Evolutionary conservation across 1,284 basidiomycete genomes (phyloP).

Genomic region (Microbotryum lychnidis-dioicae): DNA sequence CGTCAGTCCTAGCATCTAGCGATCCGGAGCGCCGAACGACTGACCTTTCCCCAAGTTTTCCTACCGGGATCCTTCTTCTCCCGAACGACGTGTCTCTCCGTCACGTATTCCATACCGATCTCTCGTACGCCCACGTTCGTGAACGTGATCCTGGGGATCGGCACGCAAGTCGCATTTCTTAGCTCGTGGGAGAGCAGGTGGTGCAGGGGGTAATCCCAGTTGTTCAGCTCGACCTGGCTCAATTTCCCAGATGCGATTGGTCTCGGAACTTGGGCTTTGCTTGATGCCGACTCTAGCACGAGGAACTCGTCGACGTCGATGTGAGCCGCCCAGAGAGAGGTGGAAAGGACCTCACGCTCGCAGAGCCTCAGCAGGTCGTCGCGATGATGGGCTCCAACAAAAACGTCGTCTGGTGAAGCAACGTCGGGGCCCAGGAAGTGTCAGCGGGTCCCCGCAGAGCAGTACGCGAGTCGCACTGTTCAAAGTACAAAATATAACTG

Average conservation of each 20-base stretch:
- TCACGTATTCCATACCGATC: conserved; percentile 2
- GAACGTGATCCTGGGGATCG: conserved; percentile 18
- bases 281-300: conserved; percentile 18
- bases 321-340: conserved; percentile 17
- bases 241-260: neutral
- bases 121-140: conserved; percentile 18
- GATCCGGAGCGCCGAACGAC: neutral
- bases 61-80: neutral
- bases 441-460: neutral
- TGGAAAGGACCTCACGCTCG: conserved; percentile 16
- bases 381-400: conserved; percentile 17
- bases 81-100: conserved; percentile 11
- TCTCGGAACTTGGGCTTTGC: conserved; percentile 6
- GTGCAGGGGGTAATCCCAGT: conserved; percentile 18
- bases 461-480: neutral
- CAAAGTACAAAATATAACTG: neutral
- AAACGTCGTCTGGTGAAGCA: conserved; percentile 7
- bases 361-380: conserved; percentile 18
- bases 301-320: conserved; percentile 30
- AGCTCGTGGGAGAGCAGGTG: conserved; percentile 1
- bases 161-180: conserved; percentile 16
- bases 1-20: no score
- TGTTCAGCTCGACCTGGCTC: no score
- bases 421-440: neutral
- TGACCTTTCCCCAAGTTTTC: conserved; percentile 24